phyloP scores from a whole-genome alignment of 495 filamentous ascomycete genomes.

The Penicillium ochrochloron region DNA sequence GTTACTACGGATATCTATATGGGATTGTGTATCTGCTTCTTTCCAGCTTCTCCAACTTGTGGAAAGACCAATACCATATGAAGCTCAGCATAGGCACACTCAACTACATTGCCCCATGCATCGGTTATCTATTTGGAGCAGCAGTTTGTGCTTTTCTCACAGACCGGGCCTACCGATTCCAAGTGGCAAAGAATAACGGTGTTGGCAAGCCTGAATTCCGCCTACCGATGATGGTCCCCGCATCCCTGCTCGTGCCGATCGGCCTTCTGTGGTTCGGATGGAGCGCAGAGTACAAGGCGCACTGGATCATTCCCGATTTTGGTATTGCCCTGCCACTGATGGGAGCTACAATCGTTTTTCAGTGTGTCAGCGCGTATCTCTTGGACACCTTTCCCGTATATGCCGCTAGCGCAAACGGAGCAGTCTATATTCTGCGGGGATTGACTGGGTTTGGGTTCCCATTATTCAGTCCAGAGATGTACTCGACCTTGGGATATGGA shows the following conservation, averaged over 20 bases:
- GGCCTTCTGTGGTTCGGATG: slow-evolving; percentile 68
- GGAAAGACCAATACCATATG: slow-evolving; percentile 50
- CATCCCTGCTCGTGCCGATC: slow-evolving; percentile 57
- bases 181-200: slow-evolving; percentile 15
- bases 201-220: slow-evolving; percentile 59
- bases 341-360: slow-evolving; percentile 61
- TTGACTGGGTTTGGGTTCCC: slow-evolving; percentile 70
- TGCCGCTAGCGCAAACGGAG: slow-evolving; percentile 66
- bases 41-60: slow-evolving; percentile 60
- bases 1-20: slow-evolving; percentile 61
- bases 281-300: slow-evolving; percentile 56
- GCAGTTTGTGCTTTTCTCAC: slow-evolving; percentile 51
- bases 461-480: slow-evolving; percentile 65
- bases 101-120: slow-evolving; percentile 63
- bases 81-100: slow-evolving; percentile 56
- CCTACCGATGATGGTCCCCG: slow-evolving; percentile 60
- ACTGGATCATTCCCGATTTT: slow-evolving; percentile 69
- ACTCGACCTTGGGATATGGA: slow-evolving; percentile 49
- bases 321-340: slow-evolving; percentile 59
- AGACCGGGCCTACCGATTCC: slow-evolving; percentile 13
- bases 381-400: slow-evolving; percentile 68
- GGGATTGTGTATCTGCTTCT: slow-evolving; percentile 64
- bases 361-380: slow-evolving; percentile 64
- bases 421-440: slow-evolving; percentile 62
- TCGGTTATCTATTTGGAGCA: slow-evolving; percentile 62